Conservation (phyloP, 2,329 filamentous ascomycete genomes). For the Aureobasidium lini region DNA sequence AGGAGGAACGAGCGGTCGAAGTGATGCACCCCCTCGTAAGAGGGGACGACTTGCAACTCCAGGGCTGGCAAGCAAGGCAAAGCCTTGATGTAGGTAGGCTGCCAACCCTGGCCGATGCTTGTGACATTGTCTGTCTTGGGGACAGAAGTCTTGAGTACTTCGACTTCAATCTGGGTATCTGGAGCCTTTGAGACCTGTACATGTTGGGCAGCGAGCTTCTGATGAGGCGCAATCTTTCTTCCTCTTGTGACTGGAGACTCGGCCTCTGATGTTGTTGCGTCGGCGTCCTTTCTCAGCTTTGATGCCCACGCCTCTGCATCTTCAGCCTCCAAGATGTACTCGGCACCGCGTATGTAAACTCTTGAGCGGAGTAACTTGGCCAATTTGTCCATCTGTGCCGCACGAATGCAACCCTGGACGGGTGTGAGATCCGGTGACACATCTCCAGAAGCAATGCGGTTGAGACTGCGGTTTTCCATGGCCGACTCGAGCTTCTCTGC, state of each 20-base stretch:
- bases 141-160: background rate
- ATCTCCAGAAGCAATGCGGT: background rate
- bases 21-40: conserved; percentile 20
- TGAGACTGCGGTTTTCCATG: background rate
- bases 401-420: background rate
- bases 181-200: background rate
- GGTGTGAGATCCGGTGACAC: background rate
- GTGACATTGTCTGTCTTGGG: background rate
- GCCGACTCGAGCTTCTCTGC: conserved; percentile 1
- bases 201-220: background rate
- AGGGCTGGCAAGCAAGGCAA: conserved; percentile 21
- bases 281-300: background rate
- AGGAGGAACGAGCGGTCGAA: conserved; percentile 34
- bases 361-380: background rate
- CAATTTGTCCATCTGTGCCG: background rate
- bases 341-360: background rate
- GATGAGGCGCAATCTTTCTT: background rate
- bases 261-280: background rate
- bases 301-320: background rate
- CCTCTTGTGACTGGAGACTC: background rate
- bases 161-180: no score
- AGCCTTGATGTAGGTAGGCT: conserved; percentile 29
- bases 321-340: background rate
- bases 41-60: conserved; percentile 20
- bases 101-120: conserved; percentile 23